Base-by-base conservation (phyloP, 257 asterid species). In the Solanum rostratum region DNA sequence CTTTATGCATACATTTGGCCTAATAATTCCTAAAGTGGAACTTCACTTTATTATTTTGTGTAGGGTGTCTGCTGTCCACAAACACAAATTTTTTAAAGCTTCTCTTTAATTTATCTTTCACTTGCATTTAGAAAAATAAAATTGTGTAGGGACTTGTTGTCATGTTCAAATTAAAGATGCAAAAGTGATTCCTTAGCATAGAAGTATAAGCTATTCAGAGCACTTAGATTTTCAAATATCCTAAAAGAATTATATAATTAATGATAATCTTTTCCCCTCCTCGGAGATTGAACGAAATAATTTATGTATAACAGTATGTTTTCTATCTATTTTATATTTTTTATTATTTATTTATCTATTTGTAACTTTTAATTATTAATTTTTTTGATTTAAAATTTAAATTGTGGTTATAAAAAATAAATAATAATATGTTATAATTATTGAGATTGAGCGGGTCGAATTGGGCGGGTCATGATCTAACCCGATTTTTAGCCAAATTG, bases 111-210 rank as follows among this genome's bases (percentile, higher is more conserved):
- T 66, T 50, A 49, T 78, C 63, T 29, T 78, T 78, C 50, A 78
- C 19, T 78, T 50, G 46, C 46, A 50, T 27, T 49, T 16, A 49
- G 29, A 3, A 76, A 69, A 78, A 78, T 50, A 50, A 76, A 9
- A 50, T 1, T 19, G 1, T 27, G 63, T 78, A 27, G 63, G 63
- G 63, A 78, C 29, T 15, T 50, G 3, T 74, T 41, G 54, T 76
- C 82, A 49, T 27, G 33, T 46, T 50, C 82, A 49, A 37, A 68
- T 12, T 39, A 76, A 76, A 76, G 60, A 49, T 50, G 82, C 82
- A 50, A 78, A 78, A 78, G 82, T 52, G 63, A 78, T 78, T 78
- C 82, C 82, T 78, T 78, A 78, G 82, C 82, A 50, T 78, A 16
- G 82, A 78, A 78, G 82, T 63, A 27, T 78, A 50, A 78, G 7